These are phyloP conservation scores for Metschnikowia peoriensis DNA, from an alignment of 805 yeast genomes.

Conservation along the genomic window DNA sequence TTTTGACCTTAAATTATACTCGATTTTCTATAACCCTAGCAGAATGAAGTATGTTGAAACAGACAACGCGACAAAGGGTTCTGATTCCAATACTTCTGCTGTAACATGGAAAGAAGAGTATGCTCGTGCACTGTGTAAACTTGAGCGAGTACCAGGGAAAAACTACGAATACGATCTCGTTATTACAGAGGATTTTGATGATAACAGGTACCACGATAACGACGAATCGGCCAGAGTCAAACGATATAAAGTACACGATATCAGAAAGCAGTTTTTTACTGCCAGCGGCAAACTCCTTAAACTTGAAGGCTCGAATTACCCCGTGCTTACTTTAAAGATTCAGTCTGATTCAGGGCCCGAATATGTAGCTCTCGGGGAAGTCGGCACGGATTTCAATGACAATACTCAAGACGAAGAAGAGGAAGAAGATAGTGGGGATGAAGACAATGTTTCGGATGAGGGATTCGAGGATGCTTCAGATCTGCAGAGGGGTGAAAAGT, in stretches of 20 bases:
- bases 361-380: constrained; percentile 24
- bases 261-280: constrained; percentile 60
- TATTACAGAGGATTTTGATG: constrained; percentile 60
- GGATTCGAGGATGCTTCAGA: constrained; percentile 7
- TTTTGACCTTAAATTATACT: constrained; percentile 55
- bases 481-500: constrained; percentile 9
- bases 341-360: constrained; percentile 12
- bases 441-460: constrained; percentile 20
- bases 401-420: constrained; percentile 2
- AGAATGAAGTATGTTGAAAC: constrained; percentile 32
- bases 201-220: constrained; percentile 70
- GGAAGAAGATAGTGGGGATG: constrained; percentile 22
- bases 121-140: constrained; percentile 50
- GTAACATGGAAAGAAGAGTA: constrained; percentile 73
- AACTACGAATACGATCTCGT: constrained; percentile 44
- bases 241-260: constrained; percentile 35
- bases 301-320: constrained; percentile 58
- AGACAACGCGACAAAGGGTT: background rate
- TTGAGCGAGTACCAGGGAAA: constrained; percentile 28
- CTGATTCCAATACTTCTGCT: constrained; percentile 19
- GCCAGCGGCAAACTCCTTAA: constrained; percentile 66
- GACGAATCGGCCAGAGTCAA: constrained; percentile 32
- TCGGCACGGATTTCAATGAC: constrained; percentile 15
- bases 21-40: constrained; percentile 61
- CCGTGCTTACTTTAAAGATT: constrained; percentile 64